Conservation (phyloP, 2,329 filamentous ascomycete species). For the Cordyceps militaris region DNA sequence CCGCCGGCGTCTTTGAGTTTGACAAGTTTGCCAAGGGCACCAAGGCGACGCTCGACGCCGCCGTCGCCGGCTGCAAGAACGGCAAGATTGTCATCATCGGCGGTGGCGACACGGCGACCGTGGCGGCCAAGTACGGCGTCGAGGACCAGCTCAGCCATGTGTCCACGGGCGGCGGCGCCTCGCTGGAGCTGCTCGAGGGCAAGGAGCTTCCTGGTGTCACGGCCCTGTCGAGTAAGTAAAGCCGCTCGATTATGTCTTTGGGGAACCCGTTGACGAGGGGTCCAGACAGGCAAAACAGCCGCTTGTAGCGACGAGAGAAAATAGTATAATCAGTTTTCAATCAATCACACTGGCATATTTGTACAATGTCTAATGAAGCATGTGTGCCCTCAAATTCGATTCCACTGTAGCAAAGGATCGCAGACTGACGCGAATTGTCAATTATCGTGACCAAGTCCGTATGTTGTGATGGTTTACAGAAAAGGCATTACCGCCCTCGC, state of each 20-base stretch:
- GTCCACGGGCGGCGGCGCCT: conserved; percentile 92
- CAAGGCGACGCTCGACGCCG: conserved; percentile 84
- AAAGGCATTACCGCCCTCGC: not conserved
- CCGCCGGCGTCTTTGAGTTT: conserved; percentile 95
- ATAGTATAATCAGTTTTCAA: not conserved
- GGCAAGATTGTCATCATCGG: conserved; percentile 98
- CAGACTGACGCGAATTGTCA: not conserved
- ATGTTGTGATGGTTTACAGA: not conserved
- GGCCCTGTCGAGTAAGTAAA: conserved; percentile 75
- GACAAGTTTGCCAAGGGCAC: conserved; percentile 90
- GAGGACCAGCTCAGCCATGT: conserved; percentile 98
- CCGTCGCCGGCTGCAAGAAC: conserved; percentile 66
- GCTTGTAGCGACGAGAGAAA: not conserved
- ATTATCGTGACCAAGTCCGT: not conserved
- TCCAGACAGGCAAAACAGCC: not conserved
- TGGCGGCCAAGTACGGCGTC: conserved; percentile 92
- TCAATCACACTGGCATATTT: not conserved
- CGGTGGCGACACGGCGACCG: conserved; percentile 95
- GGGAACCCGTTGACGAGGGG: conserved; percentile 4
- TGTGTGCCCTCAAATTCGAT: not conserved
- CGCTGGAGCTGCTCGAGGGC: conserved; percentile 92
- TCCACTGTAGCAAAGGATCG: not conserved
- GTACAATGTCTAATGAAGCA: not conserved
- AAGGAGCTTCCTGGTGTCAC: conserved; percentile 93
- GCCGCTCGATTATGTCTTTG: not conserved